Evolutionary conservation across 768 basidiomycete species (phyloP).

Genomic region (Lentinula lateritia): DNA sequence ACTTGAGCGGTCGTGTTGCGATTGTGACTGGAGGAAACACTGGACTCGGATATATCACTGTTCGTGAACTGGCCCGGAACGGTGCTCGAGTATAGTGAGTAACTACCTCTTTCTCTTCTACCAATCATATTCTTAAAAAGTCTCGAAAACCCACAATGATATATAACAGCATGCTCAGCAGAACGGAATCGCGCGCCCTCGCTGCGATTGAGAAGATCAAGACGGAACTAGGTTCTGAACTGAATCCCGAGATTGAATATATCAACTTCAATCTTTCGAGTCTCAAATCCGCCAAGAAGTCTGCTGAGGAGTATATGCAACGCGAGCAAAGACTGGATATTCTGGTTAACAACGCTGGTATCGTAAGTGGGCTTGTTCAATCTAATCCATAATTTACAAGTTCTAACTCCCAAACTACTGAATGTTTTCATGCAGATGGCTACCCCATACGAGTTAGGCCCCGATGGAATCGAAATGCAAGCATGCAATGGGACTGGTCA

Average conservation of each 20-base stretch:
- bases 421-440: neutral
- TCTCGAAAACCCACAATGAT: neutral
- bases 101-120: no score
- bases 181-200: conserved; percentile 3
- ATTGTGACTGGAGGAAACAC: conserved; percentile 11
- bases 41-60: conserved; percentile 7
- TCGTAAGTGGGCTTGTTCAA: conserved; percentile 2
- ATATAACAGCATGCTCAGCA: neutral
- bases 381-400: no score
- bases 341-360: conserved; percentile 10
- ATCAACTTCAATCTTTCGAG: conserved; percentile 6
- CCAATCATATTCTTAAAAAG: neutral
- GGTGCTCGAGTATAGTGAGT: conserved; percentile 9
- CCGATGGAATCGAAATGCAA: conserved; percentile 9
- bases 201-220: conserved; percentile 7
- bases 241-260: neutral
- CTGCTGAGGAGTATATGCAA: conserved; percentile 7
- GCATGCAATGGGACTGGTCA: conserved; percentile 7
- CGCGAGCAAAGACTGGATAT: conserved; percentile 8
- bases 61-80: conserved; percentile 7
- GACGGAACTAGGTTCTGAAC: neutral
- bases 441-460: conserved; percentile 4
- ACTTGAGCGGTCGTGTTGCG: conserved; percentile 1
- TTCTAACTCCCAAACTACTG: neutral
- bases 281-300: conserved; percentile 3